Evolutionary conservation across 2,329 filamentous ascomycete species (phyloP).

Genomic region (Ophiosphaerella korrae): DNA sequence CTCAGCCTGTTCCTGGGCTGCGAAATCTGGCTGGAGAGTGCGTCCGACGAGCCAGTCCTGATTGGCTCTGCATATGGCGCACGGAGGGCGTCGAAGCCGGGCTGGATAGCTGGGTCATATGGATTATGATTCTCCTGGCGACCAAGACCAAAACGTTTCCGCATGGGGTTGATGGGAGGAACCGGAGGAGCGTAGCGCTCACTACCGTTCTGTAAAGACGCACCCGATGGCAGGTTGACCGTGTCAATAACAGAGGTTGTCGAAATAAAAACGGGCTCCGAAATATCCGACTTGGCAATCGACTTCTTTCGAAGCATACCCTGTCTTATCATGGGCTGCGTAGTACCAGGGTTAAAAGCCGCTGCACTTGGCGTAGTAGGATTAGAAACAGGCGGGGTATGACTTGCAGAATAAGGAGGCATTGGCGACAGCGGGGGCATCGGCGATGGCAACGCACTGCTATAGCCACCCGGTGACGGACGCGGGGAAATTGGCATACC

Average conservation of each 20-base stretch:
- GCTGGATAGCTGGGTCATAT: constrained; percentile 48
- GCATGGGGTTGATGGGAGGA: constrained; percentile 64
- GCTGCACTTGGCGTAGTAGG: constrained; percentile 50
- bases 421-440: constrained; percentile 52
- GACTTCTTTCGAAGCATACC: constrained; percentile 58
- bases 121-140: constrained; percentile 43
- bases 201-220: constrained; percentile 60
- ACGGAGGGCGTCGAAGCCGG: constrained; percentile 39
- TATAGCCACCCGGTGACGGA: constrained; percentile 42
- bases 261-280: constrained; percentile 61
- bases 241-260: constrained; percentile 64
- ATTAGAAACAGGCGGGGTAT: constrained; percentile 60
- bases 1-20: constrained; percentile 50
- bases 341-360: constrained; percentile 35
- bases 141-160: constrained; percentile 55
- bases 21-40: constrained; percentile 42
- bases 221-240: constrained; percentile 61
- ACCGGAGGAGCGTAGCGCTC: constrained; percentile 50
- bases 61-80: constrained; percentile 39
- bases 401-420: constrained; percentile 57
- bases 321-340: constrained; percentile 31
- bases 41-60: constrained; percentile 53
- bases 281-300: constrained; percentile 66
- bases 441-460: constrained; percentile 52
- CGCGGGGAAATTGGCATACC: constrained; percentile 44